Evolutionary conservation across 352 stramenopile genomes (phyloP).

Genomic region (Hyaloperonospora arabidopsidis): DNA sequence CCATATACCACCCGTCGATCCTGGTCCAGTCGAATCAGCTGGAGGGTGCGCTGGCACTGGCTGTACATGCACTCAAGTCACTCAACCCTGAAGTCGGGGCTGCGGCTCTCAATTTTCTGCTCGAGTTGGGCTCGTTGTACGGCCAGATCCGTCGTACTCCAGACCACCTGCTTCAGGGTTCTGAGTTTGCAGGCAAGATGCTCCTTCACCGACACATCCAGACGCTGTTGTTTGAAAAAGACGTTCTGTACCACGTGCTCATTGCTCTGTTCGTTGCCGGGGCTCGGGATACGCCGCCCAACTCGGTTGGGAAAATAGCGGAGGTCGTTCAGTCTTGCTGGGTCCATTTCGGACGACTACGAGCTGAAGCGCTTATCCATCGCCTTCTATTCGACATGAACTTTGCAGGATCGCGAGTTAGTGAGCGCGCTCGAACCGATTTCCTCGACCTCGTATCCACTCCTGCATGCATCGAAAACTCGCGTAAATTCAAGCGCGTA

Average conservation of each 20-base stretch:
- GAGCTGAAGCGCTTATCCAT: conserved; percentile 55
- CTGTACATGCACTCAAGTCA: conserved; percentile 54
- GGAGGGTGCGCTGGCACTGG: conserved; percentile 45
- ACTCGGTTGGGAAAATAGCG: conserved; percentile 52
- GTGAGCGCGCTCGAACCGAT: conserved; percentile 38
- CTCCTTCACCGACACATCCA: conserved; percentile 56
- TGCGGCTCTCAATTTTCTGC: conserved; percentile 51
- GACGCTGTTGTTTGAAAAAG: conserved; percentile 72
- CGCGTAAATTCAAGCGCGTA: conserved; percentile 74
- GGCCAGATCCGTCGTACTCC: conserved; percentile 64
- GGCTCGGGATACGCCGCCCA: conserved; percentile 46
- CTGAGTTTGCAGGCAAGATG: conserved; percentile 47
- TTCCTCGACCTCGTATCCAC: conserved; percentile 56
- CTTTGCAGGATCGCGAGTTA: conserved; percentile 57
- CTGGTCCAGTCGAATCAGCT: conserved; percentile 65
- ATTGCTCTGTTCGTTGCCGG: conserved; percentile 62
- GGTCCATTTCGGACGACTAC: conserved; percentile 54
- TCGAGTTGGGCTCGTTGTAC: conserved; percentile 62
- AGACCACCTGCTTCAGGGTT: conserved; percentile 31
- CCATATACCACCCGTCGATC: conserved; percentile 46
- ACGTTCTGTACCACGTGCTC: conserved; percentile 64
- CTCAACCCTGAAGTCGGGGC: conserved; percentile 56
- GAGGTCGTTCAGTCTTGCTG: conserved; percentile 72
- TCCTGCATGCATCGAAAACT: conserved; percentile 57
- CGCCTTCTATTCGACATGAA: conserved; percentile 50